These are phyloP conservation scores for Lenzites betulinus DNA, from an alignment of 768 basidiomycete genomes.

Conservation along the genomic window DNA sequence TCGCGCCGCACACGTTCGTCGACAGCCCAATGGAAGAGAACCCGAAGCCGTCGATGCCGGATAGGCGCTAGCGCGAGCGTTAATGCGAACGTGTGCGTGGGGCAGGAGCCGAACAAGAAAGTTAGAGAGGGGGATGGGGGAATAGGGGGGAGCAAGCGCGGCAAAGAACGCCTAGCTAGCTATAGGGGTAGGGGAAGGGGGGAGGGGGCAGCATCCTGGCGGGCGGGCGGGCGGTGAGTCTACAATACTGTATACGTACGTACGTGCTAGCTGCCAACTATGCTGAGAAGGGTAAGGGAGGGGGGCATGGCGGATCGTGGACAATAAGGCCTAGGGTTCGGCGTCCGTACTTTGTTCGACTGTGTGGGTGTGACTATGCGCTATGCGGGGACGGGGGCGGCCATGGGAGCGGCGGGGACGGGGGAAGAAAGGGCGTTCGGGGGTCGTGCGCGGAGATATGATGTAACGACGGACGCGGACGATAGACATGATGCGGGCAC, in stretches of 20 bases:
- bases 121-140: conserved; percentile 8
- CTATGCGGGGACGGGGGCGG: neutral
- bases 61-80: no score
- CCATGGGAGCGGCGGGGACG: neutral
- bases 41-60: no score
- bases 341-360: conserved; percentile 4
- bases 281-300: no score
- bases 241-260: conserved; percentile 14
- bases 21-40: neutral
- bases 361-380: neutral
- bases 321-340: neutral
- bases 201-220: conserved; percentile 8
- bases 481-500: neutral
- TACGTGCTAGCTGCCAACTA: neutral
- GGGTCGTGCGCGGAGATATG: neutral
- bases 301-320: conserved; percentile 14
- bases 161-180: no score
- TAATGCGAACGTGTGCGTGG: neutral
- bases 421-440: neutral
- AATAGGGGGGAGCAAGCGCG: neutral
- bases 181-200: no score
- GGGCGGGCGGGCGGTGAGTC: no score
- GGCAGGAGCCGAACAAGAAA: conserved; percentile 1
- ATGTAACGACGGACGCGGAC: neutral
- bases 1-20: neutral